Evolutionary conservation across 371 early-diverging fungal genomes (phyloP).

Genomic region (Mortierella polycephala): DNA sequence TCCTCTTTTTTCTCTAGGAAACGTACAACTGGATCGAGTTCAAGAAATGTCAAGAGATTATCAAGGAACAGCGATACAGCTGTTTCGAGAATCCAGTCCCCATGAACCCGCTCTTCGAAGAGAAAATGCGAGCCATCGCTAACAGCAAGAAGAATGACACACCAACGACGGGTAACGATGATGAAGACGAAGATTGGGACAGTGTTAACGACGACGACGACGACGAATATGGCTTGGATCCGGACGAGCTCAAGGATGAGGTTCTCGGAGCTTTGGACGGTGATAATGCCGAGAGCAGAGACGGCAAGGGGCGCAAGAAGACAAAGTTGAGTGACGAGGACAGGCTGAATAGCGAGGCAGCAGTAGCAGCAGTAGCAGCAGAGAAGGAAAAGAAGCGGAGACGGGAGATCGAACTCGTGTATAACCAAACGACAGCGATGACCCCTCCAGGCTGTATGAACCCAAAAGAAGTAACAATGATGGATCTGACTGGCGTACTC

Average conservation of each 20-base stretch:
- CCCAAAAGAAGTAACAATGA: slow-evolving; percentile 21
- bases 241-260: slow-evolving; percentile 59
- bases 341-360: not conserved
- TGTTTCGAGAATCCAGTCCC: slow-evolving; percentile 24
- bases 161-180: slow-evolving; percentile 4
- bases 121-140: slow-evolving; percentile 23
- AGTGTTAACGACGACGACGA: slow-evolving; percentile 57
- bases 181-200: slow-evolving; percentile 27
- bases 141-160: slow-evolving; percentile 12
- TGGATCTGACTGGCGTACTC: slow-evolving; percentile 20
- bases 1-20: slow-evolving; percentile 18
- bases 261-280: slow-evolving; percentile 38
- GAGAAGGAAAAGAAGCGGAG: slow-evolving; percentile 11
- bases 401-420: slow-evolving; percentile 23
- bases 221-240: slow-evolving; percentile 59
- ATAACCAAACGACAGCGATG: slow-evolving; percentile 7
- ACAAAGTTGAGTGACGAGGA: slow-evolving; percentile 3
- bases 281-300: not conserved
- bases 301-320: slow-evolving; percentile 12
- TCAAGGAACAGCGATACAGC: slow-evolving; percentile 34
- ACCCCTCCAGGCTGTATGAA: slow-evolving; percentile 51
- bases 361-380: slow-evolving; percentile 9
- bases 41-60: slow-evolving; percentile 39
- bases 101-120: slow-evolving; percentile 40
- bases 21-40: slow-evolving; percentile 51